A percentile compares a stretch with the other conserved stretches of the same genome.
Conservation (phyloP, 768 basidiomycete species). For the Serendipita sp. region DNA sequence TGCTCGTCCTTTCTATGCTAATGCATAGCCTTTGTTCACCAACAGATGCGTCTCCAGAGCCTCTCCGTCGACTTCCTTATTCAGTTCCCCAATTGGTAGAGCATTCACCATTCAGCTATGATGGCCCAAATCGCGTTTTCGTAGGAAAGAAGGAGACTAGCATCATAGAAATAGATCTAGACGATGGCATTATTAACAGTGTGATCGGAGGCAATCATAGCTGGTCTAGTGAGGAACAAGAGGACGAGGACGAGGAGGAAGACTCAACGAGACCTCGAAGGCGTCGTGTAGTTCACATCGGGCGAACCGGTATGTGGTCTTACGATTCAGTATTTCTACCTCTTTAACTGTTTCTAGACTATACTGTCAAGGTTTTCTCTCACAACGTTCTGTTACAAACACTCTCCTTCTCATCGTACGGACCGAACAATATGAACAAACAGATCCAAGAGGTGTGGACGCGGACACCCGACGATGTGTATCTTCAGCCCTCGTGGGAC, state of each 20-base stretch:
- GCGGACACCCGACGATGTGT: constrained; percentile 59
- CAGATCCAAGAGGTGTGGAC: constrained; percentile 55
- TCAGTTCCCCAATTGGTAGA: constrained; percentile 89
- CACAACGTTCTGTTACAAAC: constrained; percentile 45
- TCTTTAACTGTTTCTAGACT: constrained; percentile 14
- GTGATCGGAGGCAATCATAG: constrained; percentile 16
- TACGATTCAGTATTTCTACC: neutral
- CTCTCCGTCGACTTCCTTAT: constrained; percentile 76
- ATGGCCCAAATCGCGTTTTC: constrained; percentile 56
- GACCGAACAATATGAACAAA: constrained; percentile 78
- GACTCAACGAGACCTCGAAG: neutral
- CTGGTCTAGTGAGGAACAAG: constrained; percentile 9
- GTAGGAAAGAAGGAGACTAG: constrained; percentile 86
- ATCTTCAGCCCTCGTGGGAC: constrained; percentile 65
- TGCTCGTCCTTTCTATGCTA: neutral
- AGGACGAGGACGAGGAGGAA: neutral
- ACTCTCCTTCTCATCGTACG: constrained; percentile 80
- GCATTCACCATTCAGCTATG: constrained; percentile 70
- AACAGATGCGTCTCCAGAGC: constrained; percentile 19
- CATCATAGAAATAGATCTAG: constrained; percentile 24
- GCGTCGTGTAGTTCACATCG: constrained; percentile 34
- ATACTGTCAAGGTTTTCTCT: constrained; percentile 26
- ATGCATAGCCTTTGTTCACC: neutral
- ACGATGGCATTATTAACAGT: constrained; percentile 18
- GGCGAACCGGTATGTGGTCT: constrained; percentile 39